Evolutionary conservation across 345 rosid genomes (phyloP), one percentile per base, ranked within the genome.

Genomic region (Syzygium aqueum): DNA sequence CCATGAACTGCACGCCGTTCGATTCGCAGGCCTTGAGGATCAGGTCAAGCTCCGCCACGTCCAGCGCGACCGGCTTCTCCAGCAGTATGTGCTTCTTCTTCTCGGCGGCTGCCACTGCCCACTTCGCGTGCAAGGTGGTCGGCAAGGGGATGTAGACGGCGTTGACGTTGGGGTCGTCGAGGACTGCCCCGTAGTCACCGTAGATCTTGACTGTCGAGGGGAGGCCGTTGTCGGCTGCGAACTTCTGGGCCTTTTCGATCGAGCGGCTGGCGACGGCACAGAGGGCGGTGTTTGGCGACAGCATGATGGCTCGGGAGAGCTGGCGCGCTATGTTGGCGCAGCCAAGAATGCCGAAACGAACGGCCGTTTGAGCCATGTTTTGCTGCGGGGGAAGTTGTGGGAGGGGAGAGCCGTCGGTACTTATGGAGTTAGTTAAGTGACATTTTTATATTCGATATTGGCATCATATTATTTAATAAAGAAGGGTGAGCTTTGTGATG

Each of bases 1-100:
- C 93, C 93, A 92, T 92, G 86, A 88, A 51, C 90, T 92, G 93
- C 65, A 92, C 91, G 11, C 91, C 93, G 87, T 90, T 91, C 17
- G 85, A 89, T 28, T 86, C 89, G 40, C 93, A 92, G n/a, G 87
- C 92, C 84, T 53, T 86, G 53, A 87, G 19, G 57, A 92, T 91
- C 85, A 43, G 54, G 77, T 90, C 89, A 8, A 92, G 85, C 56
- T 90, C 92, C 25, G 17, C 88, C 7, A 85, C 88, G n/a, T 84
- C 87, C 11, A 90, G 80, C 11, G 87, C 94, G 46, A 88, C 90
- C 2, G 94, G 94, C 85, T 92, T 92, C 91, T 92, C 94, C 89
- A 91, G 61, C 88, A 92, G 86, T 51, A 92, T 57, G 51, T 92
- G 94, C 88, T 92, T 91, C 90, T 90, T 91, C 87, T 89, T 91